phyloP scores from a whole-genome alignment of 768 basidiomycete genomes.

The Stropharia rugosoannulata region DNA sequence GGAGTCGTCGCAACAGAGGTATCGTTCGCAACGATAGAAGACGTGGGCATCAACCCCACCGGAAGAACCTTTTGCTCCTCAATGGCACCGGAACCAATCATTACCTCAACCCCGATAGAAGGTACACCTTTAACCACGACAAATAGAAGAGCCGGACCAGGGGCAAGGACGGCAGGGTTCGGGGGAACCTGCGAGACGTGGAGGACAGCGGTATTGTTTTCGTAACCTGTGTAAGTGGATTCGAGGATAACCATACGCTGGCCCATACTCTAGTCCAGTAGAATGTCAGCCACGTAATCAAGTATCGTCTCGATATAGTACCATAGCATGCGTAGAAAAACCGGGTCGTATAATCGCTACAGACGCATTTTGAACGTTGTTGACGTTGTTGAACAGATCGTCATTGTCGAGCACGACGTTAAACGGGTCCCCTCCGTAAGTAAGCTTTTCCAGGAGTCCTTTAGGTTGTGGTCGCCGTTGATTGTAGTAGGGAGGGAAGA shows the following conservation, averaged over 20 bases:
- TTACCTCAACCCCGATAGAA: slow-evolving; percentile 66
- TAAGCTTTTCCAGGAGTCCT: slow-evolving; percentile 51
- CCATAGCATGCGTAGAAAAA: slow-evolving; percentile 77
- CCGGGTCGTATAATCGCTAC: slow-evolving; percentile 63
- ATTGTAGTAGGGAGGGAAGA: slow-evolving; percentile 74
- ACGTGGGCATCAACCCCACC: slow-evolving; percentile 34
- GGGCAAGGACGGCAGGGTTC: slow-evolving; percentile 69
- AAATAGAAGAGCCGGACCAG: slow-evolving; percentile 69
- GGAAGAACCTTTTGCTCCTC: slow-evolving; percentile 46
- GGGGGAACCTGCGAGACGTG: slow-evolving; percentile 74
- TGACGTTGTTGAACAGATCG: slow-evolving; percentile 48
- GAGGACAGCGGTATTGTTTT: slow-evolving; percentile 50
- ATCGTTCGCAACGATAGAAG: slow-evolving; percentile 20
- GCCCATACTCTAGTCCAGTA: slow-evolving; percentile 58
- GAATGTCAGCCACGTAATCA: neutral
- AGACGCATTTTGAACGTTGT: slow-evolving; percentile 46
- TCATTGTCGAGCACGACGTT: slow-evolving; percentile 54
- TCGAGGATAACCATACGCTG: slow-evolving; percentile 71
- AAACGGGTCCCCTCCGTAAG: slow-evolving; percentile 80
- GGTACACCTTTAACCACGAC: slow-evolving; percentile 80
- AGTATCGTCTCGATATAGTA: slow-evolving; percentile 21
- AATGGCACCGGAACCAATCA: slow-evolving; percentile 72
- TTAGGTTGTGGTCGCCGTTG: slow-evolving; percentile 54
- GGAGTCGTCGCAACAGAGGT: neutral
- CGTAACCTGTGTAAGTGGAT: slow-evolving; percentile 54